phyloP scores from a whole-genome alignment of 768 basidiomycete genomes.

The Suillus americanus region DNA sequence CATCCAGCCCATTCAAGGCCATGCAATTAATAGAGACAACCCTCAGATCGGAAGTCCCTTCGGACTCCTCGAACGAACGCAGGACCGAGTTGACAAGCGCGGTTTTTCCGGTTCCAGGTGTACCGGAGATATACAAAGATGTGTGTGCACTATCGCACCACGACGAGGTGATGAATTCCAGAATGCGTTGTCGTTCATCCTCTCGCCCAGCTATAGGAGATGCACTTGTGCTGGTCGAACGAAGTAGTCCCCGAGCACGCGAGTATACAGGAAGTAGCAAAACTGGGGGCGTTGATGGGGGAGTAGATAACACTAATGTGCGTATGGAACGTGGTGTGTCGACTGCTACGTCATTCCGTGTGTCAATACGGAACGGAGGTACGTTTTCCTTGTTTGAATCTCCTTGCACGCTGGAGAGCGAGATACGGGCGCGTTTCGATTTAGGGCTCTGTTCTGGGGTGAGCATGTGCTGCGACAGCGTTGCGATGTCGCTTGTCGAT shows the following conservation, averaged over 20 bases:
- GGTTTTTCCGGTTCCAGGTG: slow-evolving; percentile 92
- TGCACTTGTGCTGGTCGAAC: slow-evolving; percentile 62
- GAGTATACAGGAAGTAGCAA: slow-evolving; percentile 45
- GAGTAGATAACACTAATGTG: slow-evolving; percentile 51
- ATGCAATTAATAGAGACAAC: slow-evolving; percentile 76
- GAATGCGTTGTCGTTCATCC: slow-evolving; percentile 56
- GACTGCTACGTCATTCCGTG: slow-evolving; percentile 32
- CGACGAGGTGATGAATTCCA: slow-evolving; percentile 59
- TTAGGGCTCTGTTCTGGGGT: slow-evolving; percentile 67
- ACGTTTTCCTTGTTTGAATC: slow-evolving; percentile 78
- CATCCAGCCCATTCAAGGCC: slow-evolving; percentile 65
- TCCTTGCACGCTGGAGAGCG: slow-evolving; percentile 42
- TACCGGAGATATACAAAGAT: slow-evolving; percentile 86
- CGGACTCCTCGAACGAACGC: slow-evolving; percentile 33
- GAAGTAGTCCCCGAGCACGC: slow-evolving; percentile 70
- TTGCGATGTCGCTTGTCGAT: slow-evolving; percentile 7
- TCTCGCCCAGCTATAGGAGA: slow-evolving; percentile 67
- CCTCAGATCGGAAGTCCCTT: slow-evolving; percentile 39
- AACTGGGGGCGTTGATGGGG: slow-evolving; percentile 58
- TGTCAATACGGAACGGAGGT: slow-evolving; percentile 53
- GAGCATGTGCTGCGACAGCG: slow-evolving; percentile 7
- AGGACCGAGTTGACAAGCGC: slow-evolving; percentile 75
- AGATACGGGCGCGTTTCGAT: slow-evolving; percentile 61
- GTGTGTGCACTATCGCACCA: slow-evolving; percentile 37
- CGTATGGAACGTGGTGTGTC: slow-evolving; percentile 40